These are phyloP conservation scores for Hyaloscypha variabilis DNA, from an alignment of 495 filamentous ascomycete genomes.

Conservation along the genomic window DNA sequence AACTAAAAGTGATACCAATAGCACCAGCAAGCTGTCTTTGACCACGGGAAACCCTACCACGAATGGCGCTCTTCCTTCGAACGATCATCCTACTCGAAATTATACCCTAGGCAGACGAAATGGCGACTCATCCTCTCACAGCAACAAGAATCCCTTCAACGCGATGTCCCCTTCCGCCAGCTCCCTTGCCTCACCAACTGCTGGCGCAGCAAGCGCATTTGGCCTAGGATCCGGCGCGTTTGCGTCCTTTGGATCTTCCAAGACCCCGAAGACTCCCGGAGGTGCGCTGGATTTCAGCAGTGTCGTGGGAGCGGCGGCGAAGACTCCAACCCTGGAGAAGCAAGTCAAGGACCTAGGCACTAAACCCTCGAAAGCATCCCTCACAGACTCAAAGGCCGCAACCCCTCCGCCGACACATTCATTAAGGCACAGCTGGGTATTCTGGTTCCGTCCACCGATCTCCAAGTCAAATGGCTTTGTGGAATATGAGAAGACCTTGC, in stretches of 20 bases:
- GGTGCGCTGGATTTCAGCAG: constrained; percentile 72
- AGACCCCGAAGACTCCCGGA: constrained; percentile 87
- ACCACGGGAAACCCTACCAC: constrained; percentile 65
- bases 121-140: constrained; percentile 75
- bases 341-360: constrained; percentile 52
- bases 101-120: constrained; percentile 71
- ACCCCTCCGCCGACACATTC: constrained; percentile 52
- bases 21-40: constrained; percentile 87
- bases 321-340: constrained; percentile 65
- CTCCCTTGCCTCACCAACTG: constrained; percentile 81
- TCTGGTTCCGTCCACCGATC: constrained; percentile 95
- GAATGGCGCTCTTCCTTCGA: constrained; percentile 54
- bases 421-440: constrained; percentile 88
- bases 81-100: constrained; percentile 66
- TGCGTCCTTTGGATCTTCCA: constrained; percentile 85
- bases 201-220: constrained; percentile 88
- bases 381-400: constrained; percentile 40
- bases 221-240: constrained; percentile 94
- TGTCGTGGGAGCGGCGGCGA: constrained; percentile 62
- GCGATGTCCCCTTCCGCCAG: constrained; percentile 70
- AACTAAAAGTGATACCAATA: constrained; percentile 36
- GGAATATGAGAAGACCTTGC: constrained; percentile 96
- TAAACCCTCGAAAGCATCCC: constrained; percentile 42
- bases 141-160: constrained; percentile 83
- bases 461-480: constrained; percentile 85